Evolutionary conservation across 148 eudicot genomes (phyloP).

Genomic region (Arbutus unedo): DNA sequence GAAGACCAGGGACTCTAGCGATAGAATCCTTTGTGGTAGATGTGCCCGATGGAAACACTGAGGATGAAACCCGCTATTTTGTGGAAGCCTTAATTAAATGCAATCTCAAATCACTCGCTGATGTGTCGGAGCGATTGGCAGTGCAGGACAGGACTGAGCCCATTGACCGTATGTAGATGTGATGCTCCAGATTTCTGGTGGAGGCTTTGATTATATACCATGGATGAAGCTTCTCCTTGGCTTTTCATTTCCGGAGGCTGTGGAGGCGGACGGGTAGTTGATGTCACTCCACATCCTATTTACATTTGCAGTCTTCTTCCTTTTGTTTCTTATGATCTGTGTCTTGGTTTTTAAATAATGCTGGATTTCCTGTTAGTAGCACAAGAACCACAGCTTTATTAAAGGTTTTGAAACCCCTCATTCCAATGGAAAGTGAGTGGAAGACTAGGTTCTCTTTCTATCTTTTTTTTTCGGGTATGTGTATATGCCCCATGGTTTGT

Average conservation of each 20-base stretch:
- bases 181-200: constrained; percentile 5
- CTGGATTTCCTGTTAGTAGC: constrained; percentile 15
- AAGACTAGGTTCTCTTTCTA: constrained; percentile 10
- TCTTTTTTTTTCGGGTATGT: not conserved
- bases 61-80: constrained; percentile 48
- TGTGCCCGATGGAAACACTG: constrained; percentile 47
- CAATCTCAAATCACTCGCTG: constrained; percentile 47
- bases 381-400: constrained; percentile 19
- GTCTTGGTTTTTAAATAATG: constrained; percentile 12
- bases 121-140: constrained; percentile 40
- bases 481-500: not conserved
- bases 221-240: constrained; percentile 31
- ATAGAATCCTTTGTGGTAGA: constrained; percentile 53
- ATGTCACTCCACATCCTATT: constrained; percentile 5
- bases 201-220: constrained; percentile 13
- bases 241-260: constrained; percentile 17
- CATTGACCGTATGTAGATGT: constrained; percentile 30
- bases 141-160: constrained; percentile 43
- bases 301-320: not conserved
- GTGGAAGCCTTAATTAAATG: constrained; percentile 48
- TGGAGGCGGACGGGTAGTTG: constrained; percentile 22
- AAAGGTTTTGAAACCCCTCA: not conserved
- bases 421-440: not conserved
- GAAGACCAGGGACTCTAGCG: constrained; percentile 47
- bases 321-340: not conserved